A percentile compares a stretch with the other conserved stretches of the same genome.
Evolutionary conservation across 1,284 basidiomycete genomes (phyloP).

Genomic region (Exobasidium cylindrosporum): DNA sequence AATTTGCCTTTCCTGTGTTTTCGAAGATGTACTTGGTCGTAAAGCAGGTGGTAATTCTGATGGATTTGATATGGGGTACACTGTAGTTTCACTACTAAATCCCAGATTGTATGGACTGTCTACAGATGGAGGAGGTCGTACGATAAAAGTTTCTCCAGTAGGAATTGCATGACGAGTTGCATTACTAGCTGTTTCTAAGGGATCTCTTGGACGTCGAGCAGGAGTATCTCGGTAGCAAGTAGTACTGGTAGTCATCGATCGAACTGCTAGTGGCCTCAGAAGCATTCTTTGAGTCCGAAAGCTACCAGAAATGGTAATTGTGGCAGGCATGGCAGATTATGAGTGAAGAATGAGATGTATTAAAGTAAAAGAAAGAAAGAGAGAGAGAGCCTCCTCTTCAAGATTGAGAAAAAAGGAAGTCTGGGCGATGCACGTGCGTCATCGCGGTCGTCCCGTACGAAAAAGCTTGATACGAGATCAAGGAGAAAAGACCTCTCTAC

Average conservation of each 20-base stretch:
- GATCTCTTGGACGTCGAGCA: conserved; percentile 46
- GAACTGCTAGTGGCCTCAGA: no score
- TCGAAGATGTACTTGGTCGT: background rate
- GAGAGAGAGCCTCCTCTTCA: no score
- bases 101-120: background rate
- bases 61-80: background rate
- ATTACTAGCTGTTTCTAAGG: conserved; percentile 32
- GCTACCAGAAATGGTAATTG: no score
- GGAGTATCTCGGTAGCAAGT: conserved; percentile 38
- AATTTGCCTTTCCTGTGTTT: background rate
- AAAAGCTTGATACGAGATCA: no score
- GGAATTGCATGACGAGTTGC: conserved; percentile 37
- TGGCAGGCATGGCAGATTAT: no score
- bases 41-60: background rate
- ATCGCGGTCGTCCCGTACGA: no score
- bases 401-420: no score
- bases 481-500: no score
- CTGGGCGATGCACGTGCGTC: no score
- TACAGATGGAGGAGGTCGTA: conserved; percentile 39
- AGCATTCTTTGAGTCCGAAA: no score
- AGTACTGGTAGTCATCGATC: conserved; percentile 6
- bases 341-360: no score
- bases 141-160: conserved; percentile 47
- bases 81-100: background rate
- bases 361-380: no score